Base-by-base conservation (phyloP, 305 asterid species). In the Rubia tinctorum region DNA sequence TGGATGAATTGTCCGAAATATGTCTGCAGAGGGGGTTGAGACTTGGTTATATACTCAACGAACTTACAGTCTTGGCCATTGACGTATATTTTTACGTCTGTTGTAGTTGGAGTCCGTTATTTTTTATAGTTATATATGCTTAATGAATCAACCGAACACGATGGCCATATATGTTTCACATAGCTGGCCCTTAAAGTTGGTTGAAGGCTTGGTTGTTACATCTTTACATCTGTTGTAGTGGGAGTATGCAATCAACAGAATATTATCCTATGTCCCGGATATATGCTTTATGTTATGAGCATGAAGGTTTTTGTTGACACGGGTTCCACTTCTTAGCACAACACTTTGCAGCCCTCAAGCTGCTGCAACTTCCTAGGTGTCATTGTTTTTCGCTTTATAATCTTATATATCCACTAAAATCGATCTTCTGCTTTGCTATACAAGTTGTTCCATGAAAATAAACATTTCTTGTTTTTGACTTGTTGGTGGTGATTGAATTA, bases 231-330 rank as follows among this genome's bases (percentile, higher is more conserved):
- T 74, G 71, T 68, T 74, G 73, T 72, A 75, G 80, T 74, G 79
- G 91, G 86, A 75, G 83, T 80, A 75, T 77, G 80, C 81, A 53
- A 53, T 53, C 18, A 11, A 78, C 75, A 80, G 88, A 80, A 80
- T 85, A 85, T 23, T n/a, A n/a, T n/a, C n/a, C n/a, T n/a, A n/a
- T n/a, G n/a, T n/a, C n/a, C n/a, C n/a, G n/a, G n/a, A n/a, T n/a
- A n/a, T n/a, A n/a, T n/a, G n/a, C n/a, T n/a, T n/a, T n/a, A n/a
- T n/a, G n/a, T n/a, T n/a, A n/a, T n/a, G n/a, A n/a, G n/a, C n/a
- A n/a, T n/a, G n/a, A n/a, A n/a, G n/a, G n/a, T n/a, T n/a, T n/a
- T n/a, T n/a, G n/a, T n/a, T n/a, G n/a, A n/a, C n/a, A n/a, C n/a
- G n/a, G n/a, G n/a, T n/a, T n/a, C n/a, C n/a, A n/a, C n/a, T n/a